phyloP scores from a whole-genome alignment of 306 rosid genomes.

The Boehmeria nivea region DNA sequence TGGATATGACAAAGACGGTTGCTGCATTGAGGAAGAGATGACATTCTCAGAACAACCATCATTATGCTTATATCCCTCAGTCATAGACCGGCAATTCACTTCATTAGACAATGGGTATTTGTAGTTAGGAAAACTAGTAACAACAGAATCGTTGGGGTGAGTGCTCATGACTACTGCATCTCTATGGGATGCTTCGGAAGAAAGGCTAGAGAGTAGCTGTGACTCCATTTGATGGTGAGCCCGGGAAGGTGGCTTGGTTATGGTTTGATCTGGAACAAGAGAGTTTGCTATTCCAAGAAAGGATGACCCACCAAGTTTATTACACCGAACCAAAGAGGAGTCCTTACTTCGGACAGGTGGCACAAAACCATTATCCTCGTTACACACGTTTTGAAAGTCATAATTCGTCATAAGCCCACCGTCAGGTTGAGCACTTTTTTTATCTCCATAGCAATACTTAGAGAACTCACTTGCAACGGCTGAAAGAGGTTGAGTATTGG shows the following conservation, averaged over 20 bases:
- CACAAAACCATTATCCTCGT: background rate
- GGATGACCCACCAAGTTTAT: slow-evolving; percentile 2
- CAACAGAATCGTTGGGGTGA: slow-evolving; percentile 23
- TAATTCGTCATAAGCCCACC: background rate
- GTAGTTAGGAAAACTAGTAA: slow-evolving; percentile 13
- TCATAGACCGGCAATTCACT: slow-evolving; percentile 17
- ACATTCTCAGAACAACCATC: slow-evolving; percentile 13
- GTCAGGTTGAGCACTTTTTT: background rate
- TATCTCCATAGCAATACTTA: background rate
- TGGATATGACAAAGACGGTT: slow-evolving; percentile 7
- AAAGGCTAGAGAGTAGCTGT: slow-evolving; percentile 11
- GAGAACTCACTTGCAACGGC: background rate
- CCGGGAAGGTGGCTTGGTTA: slow-evolving; percentile 26
- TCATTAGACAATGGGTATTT: slow-evolving; percentile 6
- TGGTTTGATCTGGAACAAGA: slow-evolving; percentile 27
- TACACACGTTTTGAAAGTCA: background rate
- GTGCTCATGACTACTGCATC: slow-evolving; percentile 17
- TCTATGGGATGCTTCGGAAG: slow-evolving; percentile 21
- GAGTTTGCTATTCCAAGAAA: slow-evolving; percentile 21
- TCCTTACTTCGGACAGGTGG: background rate
- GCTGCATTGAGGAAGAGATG: slow-evolving; percentile 24
- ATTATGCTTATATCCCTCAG: background rate
- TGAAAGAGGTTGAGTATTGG: slow-evolving; percentile 10
- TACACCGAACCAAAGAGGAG: slow-evolving; percentile 21
- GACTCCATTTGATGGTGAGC: slow-evolving; percentile 19